Evolutionary conservation across 2,329 filamentous ascomycete species (phyloP), one percentile per base, ranked within the genome.

Genomic region (Ophiobolus disseminans): DNA sequence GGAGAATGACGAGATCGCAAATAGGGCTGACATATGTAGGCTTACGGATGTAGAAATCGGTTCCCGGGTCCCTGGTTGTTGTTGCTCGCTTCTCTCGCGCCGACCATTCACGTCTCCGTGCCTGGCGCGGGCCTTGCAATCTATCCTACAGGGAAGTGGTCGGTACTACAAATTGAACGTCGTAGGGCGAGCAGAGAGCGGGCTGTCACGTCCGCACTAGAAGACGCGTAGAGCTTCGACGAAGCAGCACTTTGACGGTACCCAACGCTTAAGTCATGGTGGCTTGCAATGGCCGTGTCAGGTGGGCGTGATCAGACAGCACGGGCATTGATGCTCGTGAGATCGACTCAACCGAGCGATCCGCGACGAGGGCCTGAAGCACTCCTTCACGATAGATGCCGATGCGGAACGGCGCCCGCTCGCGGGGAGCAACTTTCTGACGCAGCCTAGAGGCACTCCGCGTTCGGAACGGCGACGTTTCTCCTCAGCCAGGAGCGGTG

Each of bases 311-410:
- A 60, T 58, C 57, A 54, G 55, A 58, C 58, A 54, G 59, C 58
- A 64, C 58, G 60, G 62, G 60, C 64, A 45, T 53, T 52, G 63
- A 60, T 61, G 57, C 51, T 58, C 54, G 57, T 57, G 44, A 55
- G 60, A 41, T 67, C 61, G 66, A 62, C 55, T 58, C 50, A 58
- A 50, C 63, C 66, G 62, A 64, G 58, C 49, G 66, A 69, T 69
- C 65, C 61, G 58, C 64, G 53, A 57, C 65, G 57, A 65, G 66
- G 65, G 57, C 55, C 53, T 53, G 55, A 50, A 58, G 53, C 49
- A 54, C 57, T 55, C 57, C 38, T 53, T 58, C 53, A 57, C 60
- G 57, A 63, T n/a, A n/a, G n/a, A n/a, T 59, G 58, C 55, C 60
- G 60, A 59, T 60, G 53, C 50, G 50, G 54, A 54, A 34, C 23